These are phyloP conservation scores for Paracoccidioides lutzii DNA, from an alignment of 2,329 filamentous ascomycete genomes.

Conservation along the genomic window DNA sequence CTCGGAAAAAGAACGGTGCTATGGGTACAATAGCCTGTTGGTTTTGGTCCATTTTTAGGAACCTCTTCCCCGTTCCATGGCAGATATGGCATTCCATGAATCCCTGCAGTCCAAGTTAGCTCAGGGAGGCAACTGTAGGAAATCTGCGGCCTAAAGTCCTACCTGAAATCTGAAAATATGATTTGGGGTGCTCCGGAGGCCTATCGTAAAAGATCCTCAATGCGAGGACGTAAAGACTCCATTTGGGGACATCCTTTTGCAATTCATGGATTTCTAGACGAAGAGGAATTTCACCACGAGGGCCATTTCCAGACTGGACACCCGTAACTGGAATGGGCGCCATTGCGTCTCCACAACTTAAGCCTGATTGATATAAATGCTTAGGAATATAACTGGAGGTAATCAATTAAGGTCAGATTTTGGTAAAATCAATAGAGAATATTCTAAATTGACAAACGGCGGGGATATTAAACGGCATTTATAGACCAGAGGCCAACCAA, in stretches of 20 bases:
- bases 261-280: conserved; percentile 1
- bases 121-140: no score
- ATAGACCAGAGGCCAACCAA: neutral
- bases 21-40: conserved; percentile 62
- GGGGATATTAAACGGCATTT: neutral
- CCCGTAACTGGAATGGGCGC: conserved; percentile 1
- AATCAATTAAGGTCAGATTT: neutral
- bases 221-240: conserved; percentile 1
- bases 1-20: conserved; percentile 62
- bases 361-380: neutral
- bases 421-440: neutral
- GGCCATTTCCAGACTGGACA: neutral
- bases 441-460: neutral
- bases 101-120: neutral
- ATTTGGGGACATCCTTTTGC: neutral
- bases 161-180: conserved; percentile 3
- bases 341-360: neutral
- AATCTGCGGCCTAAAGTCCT: neutral
- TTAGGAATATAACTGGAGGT: neutral
- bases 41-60: conserved; percentile 35
- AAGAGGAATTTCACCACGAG: conserved; percentile 1
- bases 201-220: conserved; percentile 3
- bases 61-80: conserved; percentile 3
- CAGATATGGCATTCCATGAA: conserved; percentile 4
- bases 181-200: neutral